phyloP scores from a whole-genome alignment of 345 rosid genomes.

The Eucalyptus curtisii region DNA sequence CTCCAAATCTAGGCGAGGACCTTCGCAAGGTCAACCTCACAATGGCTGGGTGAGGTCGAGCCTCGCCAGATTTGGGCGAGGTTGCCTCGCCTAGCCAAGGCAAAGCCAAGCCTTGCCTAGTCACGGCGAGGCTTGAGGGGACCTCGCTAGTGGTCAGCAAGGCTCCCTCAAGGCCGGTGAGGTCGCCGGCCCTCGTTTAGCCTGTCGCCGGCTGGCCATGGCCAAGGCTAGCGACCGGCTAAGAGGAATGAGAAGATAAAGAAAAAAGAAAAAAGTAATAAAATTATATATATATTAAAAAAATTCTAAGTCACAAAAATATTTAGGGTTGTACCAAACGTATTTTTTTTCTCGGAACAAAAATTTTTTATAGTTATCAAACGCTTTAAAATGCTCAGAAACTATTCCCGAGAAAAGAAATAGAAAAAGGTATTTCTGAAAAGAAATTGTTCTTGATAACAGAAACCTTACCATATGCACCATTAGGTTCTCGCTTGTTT shows the following conservation, averaged over 20 bases:
- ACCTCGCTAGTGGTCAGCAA: fast-evolving
- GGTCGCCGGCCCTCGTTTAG: fast-evolving
- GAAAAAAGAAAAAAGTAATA: too few species aligned
- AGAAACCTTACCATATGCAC: fast-evolving
- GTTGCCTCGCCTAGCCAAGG: too few species aligned
- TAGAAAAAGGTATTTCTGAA: fast-evolving
- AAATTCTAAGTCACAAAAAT: too few species aligned
- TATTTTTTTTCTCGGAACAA: too few species aligned
- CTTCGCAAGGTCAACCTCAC: too few species aligned
- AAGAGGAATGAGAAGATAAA: too few species aligned
- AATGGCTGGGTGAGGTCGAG: fast-evolving
- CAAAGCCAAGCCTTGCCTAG: fast-evolving
- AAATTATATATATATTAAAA: too few species aligned
- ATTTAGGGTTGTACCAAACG: fast-evolving
- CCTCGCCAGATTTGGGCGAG: too few species aligned
- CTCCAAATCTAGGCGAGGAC: fast-evolving
- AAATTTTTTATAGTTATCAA: too few species aligned
- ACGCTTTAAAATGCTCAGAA: fast-evolving
- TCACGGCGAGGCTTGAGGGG: fast-evolving
- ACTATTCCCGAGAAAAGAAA: fast-evolving
- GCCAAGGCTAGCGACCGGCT: fast-evolving
- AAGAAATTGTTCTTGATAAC: fast-evolving
- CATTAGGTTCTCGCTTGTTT: too few species aligned
- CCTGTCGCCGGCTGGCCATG: fast-evolving
- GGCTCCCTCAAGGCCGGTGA: fast-evolving